These are phyloP conservation scores for Mycothermus thermophilus DNA, from an alignment of 495 filamentous ascomycete species.

Conservation along the genomic window DNA sequence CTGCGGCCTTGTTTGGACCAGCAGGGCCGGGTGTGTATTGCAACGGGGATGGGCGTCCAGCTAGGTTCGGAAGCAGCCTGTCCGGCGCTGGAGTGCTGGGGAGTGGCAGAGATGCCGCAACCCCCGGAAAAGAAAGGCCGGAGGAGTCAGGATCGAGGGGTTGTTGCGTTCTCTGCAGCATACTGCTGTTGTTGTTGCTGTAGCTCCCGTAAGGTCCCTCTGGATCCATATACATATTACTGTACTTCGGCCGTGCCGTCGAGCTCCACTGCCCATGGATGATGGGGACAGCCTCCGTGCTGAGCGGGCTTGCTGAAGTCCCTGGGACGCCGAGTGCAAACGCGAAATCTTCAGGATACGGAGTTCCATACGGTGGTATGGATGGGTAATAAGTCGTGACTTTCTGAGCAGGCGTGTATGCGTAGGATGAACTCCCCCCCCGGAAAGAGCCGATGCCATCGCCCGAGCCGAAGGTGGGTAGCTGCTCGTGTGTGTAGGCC, in stretches of 20 bases:
- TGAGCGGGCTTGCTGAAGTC: slow-evolving; percentile 18
- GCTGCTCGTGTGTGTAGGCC: slow-evolving; percentile 17
- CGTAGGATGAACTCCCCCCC: slow-evolving; percentile 6
- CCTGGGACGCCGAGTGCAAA: slow-evolving; percentile 22
- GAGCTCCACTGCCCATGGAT: slow-evolving; percentile 20
- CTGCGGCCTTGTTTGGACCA: no score
- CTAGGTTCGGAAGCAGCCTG: slow-evolving; percentile 27
- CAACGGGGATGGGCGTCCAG: slow-evolving; percentile 13
- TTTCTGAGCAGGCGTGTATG: slow-evolving; percentile 19
- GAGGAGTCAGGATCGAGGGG: slow-evolving; percentile 16
- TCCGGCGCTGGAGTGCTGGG: slow-evolving; percentile 15
- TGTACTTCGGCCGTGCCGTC: slow-evolving; percentile 10
- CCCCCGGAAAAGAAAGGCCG: slow-evolving; percentile 26
- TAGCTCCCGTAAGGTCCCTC: slow-evolving; percentile 20
- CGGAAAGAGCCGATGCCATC: slow-evolving; percentile 21
- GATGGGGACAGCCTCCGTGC: slow-evolving; percentile 18
- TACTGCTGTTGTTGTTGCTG: slow-evolving; percentile 12
- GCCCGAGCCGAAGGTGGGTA: slow-evolving; percentile 14
- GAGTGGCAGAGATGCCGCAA: slow-evolving; percentile 25
- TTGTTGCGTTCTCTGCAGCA: slow-evolving; percentile 26
- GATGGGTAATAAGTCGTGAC: slow-evolving; percentile 22
- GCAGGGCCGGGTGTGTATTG: no score
- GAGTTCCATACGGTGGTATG: slow-evolving; percentile 19
- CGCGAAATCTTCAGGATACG: slow-evolving; percentile 27
- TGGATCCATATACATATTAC: slow-evolving; percentile 22